These are phyloP conservation scores for Penicillium sp. DNA, from an alignment of 2,329 filamentous ascomycete genomes.

Conservation along the genomic window DNA sequence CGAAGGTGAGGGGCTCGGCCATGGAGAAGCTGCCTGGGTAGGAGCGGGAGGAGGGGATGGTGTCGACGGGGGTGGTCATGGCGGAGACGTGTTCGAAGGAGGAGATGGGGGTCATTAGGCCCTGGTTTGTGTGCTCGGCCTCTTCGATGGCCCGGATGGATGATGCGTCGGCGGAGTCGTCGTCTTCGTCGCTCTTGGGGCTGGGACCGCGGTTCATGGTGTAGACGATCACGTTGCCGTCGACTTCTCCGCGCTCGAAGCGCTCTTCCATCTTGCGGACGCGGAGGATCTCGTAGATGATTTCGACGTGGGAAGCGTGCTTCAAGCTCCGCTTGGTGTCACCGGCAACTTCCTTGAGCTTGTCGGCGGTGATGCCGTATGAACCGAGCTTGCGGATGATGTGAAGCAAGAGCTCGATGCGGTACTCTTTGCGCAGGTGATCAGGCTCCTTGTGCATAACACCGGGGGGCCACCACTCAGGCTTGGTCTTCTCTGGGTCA, in stretches of 20 bases:
- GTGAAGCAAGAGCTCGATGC: conserved; percentile 40
- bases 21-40: conserved; percentile 31
- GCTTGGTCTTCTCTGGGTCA: conserved; percentile 46
- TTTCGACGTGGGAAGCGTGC: conserved; percentile 34
- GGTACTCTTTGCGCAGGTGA: conserved; percentile 45
- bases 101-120: conserved; percentile 26
- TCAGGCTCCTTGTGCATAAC: conserved; percentile 50
- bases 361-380: conserved; percentile 37
- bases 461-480: conserved; percentile 44
- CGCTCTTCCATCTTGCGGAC: conserved; percentile 42
- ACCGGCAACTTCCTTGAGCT: conserved; percentile 40
- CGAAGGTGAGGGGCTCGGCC: conserved; percentile 29
- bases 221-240: conserved; percentile 37
- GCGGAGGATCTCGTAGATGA: conserved; percentile 42
- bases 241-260: conserved; percentile 41
- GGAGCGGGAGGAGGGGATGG: conserved; percentile 19
- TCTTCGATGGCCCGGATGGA: conserved; percentile 24
- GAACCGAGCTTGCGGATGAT: conserved; percentile 40
- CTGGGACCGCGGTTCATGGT: conserved; percentile 38
- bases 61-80: conserved; percentile 28
- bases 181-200: conserved; percentile 33
- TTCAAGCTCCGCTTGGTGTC: conserved; percentile 41
- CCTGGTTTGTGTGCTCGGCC: conserved; percentile 29
- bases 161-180: conserved; percentile 27
- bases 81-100: conserved; percentile 24